Percentiles rank a stretch among this genome's conserved stretches.
Conservation (phyloP, 495 filamentous ascomycete species). For the Cercophora samala region DNA sequence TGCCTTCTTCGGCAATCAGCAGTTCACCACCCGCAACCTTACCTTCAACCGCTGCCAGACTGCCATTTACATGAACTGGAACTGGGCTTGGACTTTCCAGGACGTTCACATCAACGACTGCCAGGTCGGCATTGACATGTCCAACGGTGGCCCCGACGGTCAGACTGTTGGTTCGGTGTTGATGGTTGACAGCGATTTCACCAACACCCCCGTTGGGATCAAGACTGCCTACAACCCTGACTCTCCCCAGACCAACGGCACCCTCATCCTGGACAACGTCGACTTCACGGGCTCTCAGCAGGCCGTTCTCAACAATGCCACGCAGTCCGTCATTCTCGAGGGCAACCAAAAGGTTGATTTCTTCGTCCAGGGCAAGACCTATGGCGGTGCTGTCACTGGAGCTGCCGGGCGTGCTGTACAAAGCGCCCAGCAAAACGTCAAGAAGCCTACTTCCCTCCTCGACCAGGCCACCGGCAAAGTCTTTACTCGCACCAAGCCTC, state of each 20-base stretch:
- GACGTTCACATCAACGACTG: slow-evolving; percentile 70
- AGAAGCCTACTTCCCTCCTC: slow-evolving; percentile 59
- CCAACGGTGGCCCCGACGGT: slow-evolving; percentile 53
- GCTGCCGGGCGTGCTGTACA: slow-evolving; percentile 48
- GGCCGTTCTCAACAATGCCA: slow-evolving; percentile 54
- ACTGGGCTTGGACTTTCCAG: slow-evolving; percentile 89
- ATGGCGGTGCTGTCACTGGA: slow-evolving; percentile 44
- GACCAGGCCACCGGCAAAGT: slow-evolving; percentile 48
- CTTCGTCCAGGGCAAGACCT: slow-evolving; percentile 73
- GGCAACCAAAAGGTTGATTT: slow-evolving; percentile 68
- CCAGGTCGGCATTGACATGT: slow-evolving; percentile 57
- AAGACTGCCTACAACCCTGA: slow-evolving; percentile 67
- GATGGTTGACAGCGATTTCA: slow-evolving; percentile 74
- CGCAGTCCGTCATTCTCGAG: slow-evolving; percentile 59
- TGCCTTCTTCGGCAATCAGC: slow-evolving; percentile 87
- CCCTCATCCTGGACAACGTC: slow-evolving; percentile 82
- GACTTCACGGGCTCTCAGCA: slow-evolving; percentile 58
- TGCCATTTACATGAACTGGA: slow-evolving; percentile 91
- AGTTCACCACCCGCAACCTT: slow-evolving; percentile 90
- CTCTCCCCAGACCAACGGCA: slow-evolving; percentile 65
- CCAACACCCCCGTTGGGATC: slow-evolving; percentile 68
- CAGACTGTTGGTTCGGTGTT: slow-evolving; percentile 79
- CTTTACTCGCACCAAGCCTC: slow-evolving; percentile 68
- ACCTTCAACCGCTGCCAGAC: slow-evolving; percentile 87
- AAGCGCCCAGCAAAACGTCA: slow-evolving; percentile 44